phyloP scores from a whole-genome alignment of 306 rosid species.

The Vicia sativa region DNA sequence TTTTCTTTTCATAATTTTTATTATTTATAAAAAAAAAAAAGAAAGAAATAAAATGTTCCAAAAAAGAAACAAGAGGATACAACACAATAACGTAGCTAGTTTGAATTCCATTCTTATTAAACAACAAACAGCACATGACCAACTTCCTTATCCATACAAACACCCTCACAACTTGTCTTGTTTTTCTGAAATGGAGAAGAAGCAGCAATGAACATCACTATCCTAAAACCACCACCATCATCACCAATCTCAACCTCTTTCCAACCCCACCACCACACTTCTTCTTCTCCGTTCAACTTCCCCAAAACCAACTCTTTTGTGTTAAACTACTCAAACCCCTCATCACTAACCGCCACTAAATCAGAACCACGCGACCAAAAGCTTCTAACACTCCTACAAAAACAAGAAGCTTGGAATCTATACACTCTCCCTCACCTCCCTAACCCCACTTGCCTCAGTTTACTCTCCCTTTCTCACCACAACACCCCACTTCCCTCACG shows the following conservation, averaged over 20 bases:
- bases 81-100: slow-evolving; percentile 51
- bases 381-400: slow-evolving; percentile 68
- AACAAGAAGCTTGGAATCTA: slow-evolving; percentile 73
- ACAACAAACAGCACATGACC: slow-evolving; percentile 11
- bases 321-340: too few relatives aligned
- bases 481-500: slow-evolving; percentile 59
- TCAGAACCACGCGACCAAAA: slow-evolving; percentile 57
- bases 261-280: too few relatives aligned
- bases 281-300: too few relatives aligned
- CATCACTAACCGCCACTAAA: too few relatives aligned
- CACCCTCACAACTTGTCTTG: neutral
- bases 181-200: slow-evolving; percentile 51
- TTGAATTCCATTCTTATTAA: slow-evolving; percentile 41
- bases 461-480: slow-evolving; percentile 74
- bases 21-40: neutral
- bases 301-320: too few relatives aligned
- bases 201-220: slow-evolving; percentile 57
- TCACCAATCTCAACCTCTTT: too few relatives aligned
- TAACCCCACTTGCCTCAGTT: slow-evolving; percentile 75
- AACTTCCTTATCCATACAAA: slow-evolving; percentile 27
- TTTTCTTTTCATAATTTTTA: too few relatives aligned
- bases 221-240: slow-evolving; percentile 30
- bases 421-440: slow-evolving; percentile 70
- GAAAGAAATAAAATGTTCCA: too few relatives aligned
- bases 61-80: slow-evolving; percentile 53